A percentile compares a stretch with the other conserved stretches of the same genome.
phyloP scores from a whole-genome alignment of 2,329 filamentous ascomycete species.

The Drechslerella stenobrocha region DNA sequence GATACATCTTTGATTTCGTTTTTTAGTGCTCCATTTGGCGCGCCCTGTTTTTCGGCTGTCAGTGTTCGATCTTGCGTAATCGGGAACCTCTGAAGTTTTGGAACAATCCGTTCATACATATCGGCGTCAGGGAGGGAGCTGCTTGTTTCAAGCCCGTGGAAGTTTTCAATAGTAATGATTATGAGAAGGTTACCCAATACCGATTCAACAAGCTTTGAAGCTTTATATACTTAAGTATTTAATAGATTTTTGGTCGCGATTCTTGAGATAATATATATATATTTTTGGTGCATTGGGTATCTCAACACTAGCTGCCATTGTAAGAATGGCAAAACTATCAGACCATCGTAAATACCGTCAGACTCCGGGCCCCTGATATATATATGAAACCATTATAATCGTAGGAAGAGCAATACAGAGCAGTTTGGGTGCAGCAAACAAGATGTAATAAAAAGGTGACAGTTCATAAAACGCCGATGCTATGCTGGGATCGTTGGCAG shows the following conservation, averaged over 20 bases:
- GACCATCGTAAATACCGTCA: too few species aligned
- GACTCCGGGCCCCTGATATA: too few species aligned
- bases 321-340: too few species aligned
- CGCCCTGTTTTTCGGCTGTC: slow-evolving; percentile 22
- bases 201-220: background rate
- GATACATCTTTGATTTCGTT: background rate
- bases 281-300: too few species aligned
- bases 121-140: slow-evolving; percentile 31
- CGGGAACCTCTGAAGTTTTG: slow-evolving; percentile 1
- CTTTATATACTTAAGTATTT: too few species aligned
- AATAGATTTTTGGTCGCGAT: too few species aligned
- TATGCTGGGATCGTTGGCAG: background rate
- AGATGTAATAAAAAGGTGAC: slow-evolving; percentile 1
- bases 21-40: background rate
- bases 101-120: slow-evolving; percentile 16
- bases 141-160: slow-evolving; percentile 16
- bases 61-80: slow-evolving; percentile 4
- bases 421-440: too few species aligned
- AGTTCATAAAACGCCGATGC: background rate
- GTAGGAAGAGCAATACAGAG: too few species aligned
- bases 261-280: too few species aligned
- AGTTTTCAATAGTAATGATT: slow-evolving; percentile 9
- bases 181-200: slow-evolving; percentile 5
- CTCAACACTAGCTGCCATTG: too few species aligned
- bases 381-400: too few species aligned